phyloP scores from a whole-genome alignment of 1,284 basidiomycete genomes.

The Boletellus deceptivus region DNA sequence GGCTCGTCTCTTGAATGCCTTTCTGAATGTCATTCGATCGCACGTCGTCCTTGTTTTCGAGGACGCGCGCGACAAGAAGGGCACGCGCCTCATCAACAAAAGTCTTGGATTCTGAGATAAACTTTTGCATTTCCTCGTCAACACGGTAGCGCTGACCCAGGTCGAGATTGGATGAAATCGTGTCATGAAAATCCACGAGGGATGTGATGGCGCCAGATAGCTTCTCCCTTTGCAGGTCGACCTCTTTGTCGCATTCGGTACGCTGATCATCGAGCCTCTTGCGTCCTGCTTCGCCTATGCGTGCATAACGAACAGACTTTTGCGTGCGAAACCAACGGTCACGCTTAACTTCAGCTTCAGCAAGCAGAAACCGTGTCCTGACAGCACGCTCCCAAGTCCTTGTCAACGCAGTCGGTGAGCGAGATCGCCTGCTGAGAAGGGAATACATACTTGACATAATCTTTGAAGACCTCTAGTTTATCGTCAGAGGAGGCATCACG shows the following conservation, averaged over 20 bases:
- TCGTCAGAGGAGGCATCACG: constrained; percentile 20
- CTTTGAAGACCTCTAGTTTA: constrained; percentile 26
- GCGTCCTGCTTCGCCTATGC: constrained; percentile 31
- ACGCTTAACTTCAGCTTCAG: constrained; percentile 30
- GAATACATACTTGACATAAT: constrained; percentile 29
- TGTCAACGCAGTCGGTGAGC: constrained; percentile 2
- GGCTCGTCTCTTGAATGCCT: background rate
- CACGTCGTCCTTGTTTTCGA: constrained; percentile 12
- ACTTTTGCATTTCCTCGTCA: constrained; percentile 17
- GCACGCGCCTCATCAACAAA: constrained; percentile 26
- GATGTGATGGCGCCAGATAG: constrained; percentile 26
- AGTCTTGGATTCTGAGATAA: constrained; percentile 25
- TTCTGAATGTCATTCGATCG: constrained; percentile 2
- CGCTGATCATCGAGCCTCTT: constrained; percentile 29
- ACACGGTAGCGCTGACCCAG: constrained; percentile 31
- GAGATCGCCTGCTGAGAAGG: background rate
- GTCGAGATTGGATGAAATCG: constrained; percentile 23
- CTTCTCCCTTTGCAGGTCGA: constrained; percentile 24
- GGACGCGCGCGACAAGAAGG: constrained; percentile 24
- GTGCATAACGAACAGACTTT: constrained; percentile 29
- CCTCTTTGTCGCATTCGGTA: constrained; percentile 27
- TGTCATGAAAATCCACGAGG: constrained; percentile 25
- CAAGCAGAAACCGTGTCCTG: constrained; percentile 24
- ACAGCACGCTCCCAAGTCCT: constrained; percentile 33
- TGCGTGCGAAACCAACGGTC: constrained; percentile 31